Base-by-base conservation (phyloP, 768 basidiomycete species). In the Psilocybe cubensis region DNA sequence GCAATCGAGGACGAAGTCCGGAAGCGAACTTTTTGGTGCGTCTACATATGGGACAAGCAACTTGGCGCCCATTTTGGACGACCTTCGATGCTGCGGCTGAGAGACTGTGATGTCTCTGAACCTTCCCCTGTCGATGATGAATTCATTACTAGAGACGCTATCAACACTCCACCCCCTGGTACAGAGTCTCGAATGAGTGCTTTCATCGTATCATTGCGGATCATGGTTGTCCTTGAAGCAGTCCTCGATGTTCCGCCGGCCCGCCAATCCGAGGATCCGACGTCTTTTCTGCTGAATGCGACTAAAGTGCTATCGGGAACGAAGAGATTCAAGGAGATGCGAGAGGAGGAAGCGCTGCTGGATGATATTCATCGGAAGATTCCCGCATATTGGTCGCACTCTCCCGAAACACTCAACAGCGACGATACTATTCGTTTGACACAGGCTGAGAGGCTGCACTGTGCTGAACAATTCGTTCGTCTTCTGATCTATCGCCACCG, bases 1-100 rank as follows among this genome's bases (percentile, higher is more conserved):
- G 83, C 90, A 8, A 88, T 96, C 61, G 94, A 96, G 70, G 89
- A 91, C 58, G 93, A 96, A 70, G 86, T 94, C 25, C 84, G 95
- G 56, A 96, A 96, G 72, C 87, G 94, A 63, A 96, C 95, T 0
- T 97, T 97, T 72, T 97, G 94, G 94, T 92, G 92, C 57, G 92
- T 96, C 24, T 97, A 96, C 73, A 82, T 92, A 48, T 96, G 95
- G 95, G 95, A 97, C 74, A 96, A 97, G 74, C 94, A 96, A 66
- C 85, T 94, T 6, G 79, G 86, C 10, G 89, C 91, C 56, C 89
- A 93, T 71, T 96, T 96, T 69, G 94, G 95, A 23, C 80, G 94
- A 23, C 94, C 94, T 28, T 86, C 94, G 2, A 83, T 95, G 79
- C 81, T 97, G 63, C 83, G 94, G 44, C 73, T 96, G 59, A 81